phyloP scores from a whole-genome alignment of 305 asterid species.

The Euphrasia arctica region DNA sequence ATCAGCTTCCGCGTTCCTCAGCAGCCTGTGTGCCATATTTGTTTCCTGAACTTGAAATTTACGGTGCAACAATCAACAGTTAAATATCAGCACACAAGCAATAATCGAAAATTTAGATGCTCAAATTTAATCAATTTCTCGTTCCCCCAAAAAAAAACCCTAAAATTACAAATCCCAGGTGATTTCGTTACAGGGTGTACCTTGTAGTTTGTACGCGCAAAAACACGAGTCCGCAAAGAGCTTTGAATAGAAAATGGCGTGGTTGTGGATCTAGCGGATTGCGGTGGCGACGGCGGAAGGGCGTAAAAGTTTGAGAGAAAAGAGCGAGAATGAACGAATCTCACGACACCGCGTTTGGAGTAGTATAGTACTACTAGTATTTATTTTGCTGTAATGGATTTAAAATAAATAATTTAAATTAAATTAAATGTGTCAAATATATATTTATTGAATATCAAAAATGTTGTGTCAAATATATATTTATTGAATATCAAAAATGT shows the following conservation, averaged over 20 bases:
- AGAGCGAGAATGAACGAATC: too few species aligned
- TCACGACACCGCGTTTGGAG: too few species aligned
- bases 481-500: too few species aligned
- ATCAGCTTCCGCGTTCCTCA: slow-evolving; percentile 87
- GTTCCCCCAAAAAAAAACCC: slow-evolving; percentile 26
- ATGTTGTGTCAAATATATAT: too few species aligned
- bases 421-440: too few species aligned
- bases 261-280: not conserved
- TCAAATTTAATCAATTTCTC: not conserved
- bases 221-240: not conserved
- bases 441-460: too few species aligned
- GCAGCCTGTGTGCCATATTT: slow-evolving; percentile 85
- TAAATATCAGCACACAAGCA: not conserved
- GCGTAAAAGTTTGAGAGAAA: too few species aligned
- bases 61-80: slow-evolving; percentile 15
- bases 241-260: not conserved
- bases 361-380: too few species aligned
- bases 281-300: too few species aligned
- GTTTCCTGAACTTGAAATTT: slow-evolving; percentile 16
- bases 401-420: too few species aligned
- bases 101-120: not conserved
- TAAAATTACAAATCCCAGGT: slow-evolving; percentile 18
- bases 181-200: slow-evolving; percentile 20
- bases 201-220: slow-evolving; percentile 7
- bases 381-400: too few species aligned